These are phyloP conservation scores for Puccinia coronata DNA, from an alignment of 1,284 basidiomycete genomes.

Conservation along the genomic window DNA sequence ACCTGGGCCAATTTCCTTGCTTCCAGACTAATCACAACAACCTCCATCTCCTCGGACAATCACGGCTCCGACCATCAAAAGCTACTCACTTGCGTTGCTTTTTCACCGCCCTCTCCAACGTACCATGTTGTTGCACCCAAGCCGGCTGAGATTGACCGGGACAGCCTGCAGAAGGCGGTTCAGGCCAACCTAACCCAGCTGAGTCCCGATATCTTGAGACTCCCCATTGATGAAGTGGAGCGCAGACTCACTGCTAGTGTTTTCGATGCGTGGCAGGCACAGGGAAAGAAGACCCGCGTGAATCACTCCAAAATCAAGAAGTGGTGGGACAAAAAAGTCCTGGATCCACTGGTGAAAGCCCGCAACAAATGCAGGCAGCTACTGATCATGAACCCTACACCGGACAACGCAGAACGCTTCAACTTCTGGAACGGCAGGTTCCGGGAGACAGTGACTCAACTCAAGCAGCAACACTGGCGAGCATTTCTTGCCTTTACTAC, in stretches of 20 bases:
- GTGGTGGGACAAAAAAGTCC: conserved; percentile 21
- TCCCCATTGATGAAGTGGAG: neutral
- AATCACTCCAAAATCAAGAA: neutral
- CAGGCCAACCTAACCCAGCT: too few relatives aligned
- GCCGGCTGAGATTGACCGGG: too few relatives aligned
- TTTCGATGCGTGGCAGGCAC: neutral
- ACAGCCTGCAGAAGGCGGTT: too few relatives aligned
- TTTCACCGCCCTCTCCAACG: too few relatives aligned
- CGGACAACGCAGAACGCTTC: neutral
- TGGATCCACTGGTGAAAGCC: neutral
- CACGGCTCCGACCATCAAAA: too few relatives aligned
- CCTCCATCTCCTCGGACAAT: neutral
- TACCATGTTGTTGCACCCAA: too few relatives aligned
- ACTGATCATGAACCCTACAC: neutral
- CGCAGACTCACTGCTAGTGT: neutral
- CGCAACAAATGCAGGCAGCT: neutral
- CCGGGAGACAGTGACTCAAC: neutral
- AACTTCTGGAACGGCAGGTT: conserved; percentile 5
- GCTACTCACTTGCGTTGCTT: neutral
- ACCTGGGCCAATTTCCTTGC: neutral
- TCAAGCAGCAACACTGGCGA: conserved; percentile 36
- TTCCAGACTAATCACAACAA: neutral
- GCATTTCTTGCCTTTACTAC: neutral
- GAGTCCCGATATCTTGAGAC: too few relatives aligned
- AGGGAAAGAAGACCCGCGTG: neutral